Conservation (phyloP, 2,329 filamentous ascomycete species). For the Ophiosphaerella herpotricha region DNA sequence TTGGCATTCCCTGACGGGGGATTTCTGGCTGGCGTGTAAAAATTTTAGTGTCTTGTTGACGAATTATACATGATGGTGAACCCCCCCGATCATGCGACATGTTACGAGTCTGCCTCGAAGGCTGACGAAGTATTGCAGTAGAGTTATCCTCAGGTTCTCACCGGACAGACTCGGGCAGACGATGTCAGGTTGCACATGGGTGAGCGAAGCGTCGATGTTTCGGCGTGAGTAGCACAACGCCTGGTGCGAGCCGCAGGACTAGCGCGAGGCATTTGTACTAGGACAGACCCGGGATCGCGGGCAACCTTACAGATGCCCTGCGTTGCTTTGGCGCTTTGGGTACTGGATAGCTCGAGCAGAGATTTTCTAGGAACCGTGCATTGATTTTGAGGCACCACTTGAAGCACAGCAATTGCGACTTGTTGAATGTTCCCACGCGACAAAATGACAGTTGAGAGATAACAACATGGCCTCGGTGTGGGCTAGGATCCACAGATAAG, state of each 20-base stretch:
- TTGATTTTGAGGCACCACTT: not conserved
- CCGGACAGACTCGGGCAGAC: not conserved
- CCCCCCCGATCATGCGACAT: not conserved
- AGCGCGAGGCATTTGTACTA: slow-evolving; percentile 2
- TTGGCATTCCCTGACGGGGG: too few species aligned
- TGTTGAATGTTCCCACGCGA: not conserved
- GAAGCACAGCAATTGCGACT: not conserved
- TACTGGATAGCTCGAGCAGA: not conserved
- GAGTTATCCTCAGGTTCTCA: not conserved
- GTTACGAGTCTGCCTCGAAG: not conserved
- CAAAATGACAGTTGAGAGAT: slow-evolving; percentile 2
- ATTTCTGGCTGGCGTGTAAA: not conserved
- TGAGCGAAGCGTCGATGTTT: slow-evolving; percentile 1
- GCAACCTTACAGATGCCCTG: not conserved
- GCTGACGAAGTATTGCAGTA: not conserved
- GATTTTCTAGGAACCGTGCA: not conserved
- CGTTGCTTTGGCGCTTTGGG: not conserved
- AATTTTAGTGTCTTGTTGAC: not conserved
- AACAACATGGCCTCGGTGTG: not conserved
- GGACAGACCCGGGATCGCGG: not conserved
- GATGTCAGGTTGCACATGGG: not conserved
- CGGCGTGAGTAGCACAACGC: not conserved
- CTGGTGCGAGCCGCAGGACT: not conserved
- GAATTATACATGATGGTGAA: not conserved
- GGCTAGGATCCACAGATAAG: slow-evolving; percentile 3